Conservation (phyloP, 768 basidiomycete species). For the Mycena sanguinolenta region DNA sequence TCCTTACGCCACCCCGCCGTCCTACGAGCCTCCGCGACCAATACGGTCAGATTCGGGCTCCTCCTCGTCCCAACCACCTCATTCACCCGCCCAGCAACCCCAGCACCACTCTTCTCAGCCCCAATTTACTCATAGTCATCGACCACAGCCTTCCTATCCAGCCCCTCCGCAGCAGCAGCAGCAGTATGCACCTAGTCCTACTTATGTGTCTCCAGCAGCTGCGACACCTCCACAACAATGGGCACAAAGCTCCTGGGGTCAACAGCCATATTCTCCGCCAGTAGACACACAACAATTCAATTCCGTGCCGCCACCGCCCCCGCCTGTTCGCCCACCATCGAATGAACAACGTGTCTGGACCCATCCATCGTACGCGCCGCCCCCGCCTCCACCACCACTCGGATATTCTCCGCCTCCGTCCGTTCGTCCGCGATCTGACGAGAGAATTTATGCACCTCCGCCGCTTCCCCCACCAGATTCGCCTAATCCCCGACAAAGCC, state of each 20-base stretch:
- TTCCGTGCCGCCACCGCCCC: constrained; percentile 21
- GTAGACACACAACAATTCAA: constrained; percentile 28
- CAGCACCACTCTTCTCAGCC: constrained; percentile 29
- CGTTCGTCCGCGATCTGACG: constrained; percentile 26
- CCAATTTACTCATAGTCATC: constrained; percentile 27
- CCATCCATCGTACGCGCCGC: constrained; percentile 28
- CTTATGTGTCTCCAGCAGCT: constrained; percentile 26
- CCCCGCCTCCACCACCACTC: constrained; percentile 28
- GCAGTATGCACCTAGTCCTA: constrained; percentile 29
- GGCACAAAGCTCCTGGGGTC: constrained; percentile 27
- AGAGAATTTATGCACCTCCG: constrained; percentile 26
- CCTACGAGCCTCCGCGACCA: constrained; percentile 35
- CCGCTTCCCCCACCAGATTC: constrained; percentile 28
- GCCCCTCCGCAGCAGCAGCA: constrained; percentile 18
- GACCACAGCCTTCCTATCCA: constrained; percentile 24
- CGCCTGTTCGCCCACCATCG: constrained; percentile 20
- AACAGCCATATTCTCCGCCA: constrained; percentile 32
- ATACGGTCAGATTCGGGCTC: constrained; percentile 37
- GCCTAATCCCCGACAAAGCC: constrained; percentile 15
- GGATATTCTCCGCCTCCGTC: constrained; percentile 33
- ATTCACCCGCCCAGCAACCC: constrained; percentile 31
- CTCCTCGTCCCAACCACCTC: constrained; percentile 32
- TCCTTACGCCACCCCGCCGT: constrained; percentile 29
- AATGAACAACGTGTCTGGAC: constrained; percentile 26
- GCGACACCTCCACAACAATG: constrained; percentile 31